A percentile compares a stretch with the other conserved stretches of the same genome.
phyloP scores from a whole-genome alignment of 192 early-diverging fungal species.

The Backusella tuberculispora region DNA sequence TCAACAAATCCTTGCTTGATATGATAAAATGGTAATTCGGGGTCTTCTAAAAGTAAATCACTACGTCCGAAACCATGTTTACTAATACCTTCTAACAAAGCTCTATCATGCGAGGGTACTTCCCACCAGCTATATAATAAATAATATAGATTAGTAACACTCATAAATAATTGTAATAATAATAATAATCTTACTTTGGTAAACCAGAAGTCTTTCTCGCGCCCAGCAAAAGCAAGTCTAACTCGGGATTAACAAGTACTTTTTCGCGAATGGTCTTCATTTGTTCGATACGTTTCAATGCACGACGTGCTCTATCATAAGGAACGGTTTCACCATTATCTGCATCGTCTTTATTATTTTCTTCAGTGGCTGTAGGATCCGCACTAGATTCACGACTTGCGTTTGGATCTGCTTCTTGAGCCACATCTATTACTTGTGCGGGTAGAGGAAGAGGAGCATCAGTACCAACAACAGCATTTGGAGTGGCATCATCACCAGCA shows the following conservation, averaged over 20 bases:
- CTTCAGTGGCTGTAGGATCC: constrained; percentile 43
- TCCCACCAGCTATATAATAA: constrained; percentile 70
- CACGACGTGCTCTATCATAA: constrained; percentile 68
- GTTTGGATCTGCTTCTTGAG: constrained; percentile 1
- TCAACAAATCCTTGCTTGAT: constrained; percentile 39
- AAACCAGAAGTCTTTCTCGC: constrained; percentile 57
- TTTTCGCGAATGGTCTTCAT: constrained; percentile 72
- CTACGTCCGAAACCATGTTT: constrained; percentile 69
- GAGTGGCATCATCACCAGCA: not conserved
- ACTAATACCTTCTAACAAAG: constrained; percentile 69
- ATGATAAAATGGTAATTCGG: constrained; percentile 53
- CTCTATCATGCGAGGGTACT: constrained; percentile 64
- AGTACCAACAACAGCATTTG: constrained; percentile 8
- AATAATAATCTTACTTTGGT: constrained; percentile 38
- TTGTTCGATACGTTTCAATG: constrained; percentile 68
- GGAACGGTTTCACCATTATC: constrained; percentile 57
- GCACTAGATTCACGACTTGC: constrained; percentile 43
- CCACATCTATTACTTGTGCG: not conserved
- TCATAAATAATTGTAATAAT: not conserved
- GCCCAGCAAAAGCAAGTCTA: constrained; percentile 47
- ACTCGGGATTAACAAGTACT: constrained; percentile 58
- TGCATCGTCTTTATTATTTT: constrained; percentile 46
- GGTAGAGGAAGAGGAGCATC: not conserved
- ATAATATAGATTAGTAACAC: not conserved
- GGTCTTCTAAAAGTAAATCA: constrained; percentile 69